Base-by-base conservation (phyloP, 768 basidiomycete genomes). In the Trametes elegans region DNA sequence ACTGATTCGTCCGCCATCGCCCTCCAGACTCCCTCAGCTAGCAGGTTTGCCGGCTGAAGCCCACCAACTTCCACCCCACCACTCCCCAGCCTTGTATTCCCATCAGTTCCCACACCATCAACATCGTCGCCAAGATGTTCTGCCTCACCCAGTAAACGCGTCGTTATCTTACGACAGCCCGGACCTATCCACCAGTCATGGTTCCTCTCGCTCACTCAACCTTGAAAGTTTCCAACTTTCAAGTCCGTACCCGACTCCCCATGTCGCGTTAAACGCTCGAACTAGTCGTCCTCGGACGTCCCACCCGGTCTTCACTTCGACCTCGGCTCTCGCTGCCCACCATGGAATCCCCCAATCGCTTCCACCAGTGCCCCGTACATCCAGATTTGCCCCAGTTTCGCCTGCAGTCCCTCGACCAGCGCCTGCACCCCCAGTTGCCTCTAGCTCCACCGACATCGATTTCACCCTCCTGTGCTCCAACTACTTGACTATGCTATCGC, bases 261-360 rank as follows among this genome's bases (percentile, higher is more conserved):
- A 88, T 89, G 87, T 63, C 66, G 66, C 79, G 66, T 64, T 89
- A 82, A 85, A 73, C 73, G 68, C 70, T 24, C 66, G 69, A 55
- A 69, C 72, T 64, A 68, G 71, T 68, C 83, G 85, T 88, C 87
- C 74, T 70, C 73, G 82, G 85, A 86, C 88, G 75, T 79, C 79
- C 35, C 75, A 76, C 53, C 66, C 70, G 73, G 79, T 88, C 62
- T 88, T 87, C 65, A 71, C 74, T 64, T 80, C 80, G 69, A 73
- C 83, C 49, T 78, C 79, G 72, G 88, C 86, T 74, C 74, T 87
- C 53, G 84, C 87, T 64, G 76, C 83, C 65, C 88, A 88, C 55
- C 83, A 89, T 88, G 88, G 87, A 72, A 82, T 90, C 67, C 88
- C 88, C 57, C 80, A 83, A 62, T 79, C 76, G 59, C 70, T 90